These are phyloP conservation scores for Trebouxiophyceae sp. DNA, from an alignment of 163 green algal genomes.

Conservation along the genomic window DNA sequence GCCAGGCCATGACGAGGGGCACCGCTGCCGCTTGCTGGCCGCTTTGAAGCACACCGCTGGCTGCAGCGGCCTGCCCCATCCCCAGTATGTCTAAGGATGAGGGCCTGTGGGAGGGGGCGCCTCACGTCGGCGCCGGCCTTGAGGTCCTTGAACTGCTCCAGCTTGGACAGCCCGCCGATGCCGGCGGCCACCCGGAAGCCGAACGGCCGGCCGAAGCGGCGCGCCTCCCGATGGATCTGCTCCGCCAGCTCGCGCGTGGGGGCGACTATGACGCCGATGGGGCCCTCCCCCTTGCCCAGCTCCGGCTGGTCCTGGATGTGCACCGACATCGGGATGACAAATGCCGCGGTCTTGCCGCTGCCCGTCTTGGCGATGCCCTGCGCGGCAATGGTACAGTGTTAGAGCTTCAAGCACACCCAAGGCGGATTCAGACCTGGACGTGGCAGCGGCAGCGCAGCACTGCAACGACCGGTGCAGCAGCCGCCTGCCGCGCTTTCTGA, in stretches of 20 bases:
- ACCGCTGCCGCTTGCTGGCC: no score
- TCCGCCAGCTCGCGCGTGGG: constrained; percentile 92
- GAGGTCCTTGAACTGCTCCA: constrained; percentile 88
- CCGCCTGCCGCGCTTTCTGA: no score
- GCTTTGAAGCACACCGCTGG: constrained; percentile 48
- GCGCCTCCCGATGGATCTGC: constrained; percentile 87
- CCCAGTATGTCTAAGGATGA: no score
- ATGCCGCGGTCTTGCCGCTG: constrained; percentile 89
- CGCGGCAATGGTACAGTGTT: no score
- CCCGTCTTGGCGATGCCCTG: constrained; percentile 92
- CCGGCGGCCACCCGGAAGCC: constrained; percentile 52
- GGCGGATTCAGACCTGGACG: no score
- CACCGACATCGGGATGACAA: constrained; percentile 85
- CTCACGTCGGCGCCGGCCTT: constrained; percentile 58
- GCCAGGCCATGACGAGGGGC: no score
- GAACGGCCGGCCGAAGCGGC: constrained; percentile 40
- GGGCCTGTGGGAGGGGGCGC: no score
- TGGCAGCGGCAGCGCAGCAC: no score
- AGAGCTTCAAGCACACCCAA: no score
- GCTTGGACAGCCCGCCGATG: constrained; percentile 86
- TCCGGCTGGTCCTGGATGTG: constrained; percentile 81
- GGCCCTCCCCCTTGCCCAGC: constrained; percentile 62
- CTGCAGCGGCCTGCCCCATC: no score
- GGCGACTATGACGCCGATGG: constrained; percentile 74
- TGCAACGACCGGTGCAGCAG: no score